Evolutionary conservation across 225 moss, liverwort and hornwort species (phyloP), one percentile per base, ranked within the genome.

Genomic region (Pseudisothecium myosuroides): DNA sequence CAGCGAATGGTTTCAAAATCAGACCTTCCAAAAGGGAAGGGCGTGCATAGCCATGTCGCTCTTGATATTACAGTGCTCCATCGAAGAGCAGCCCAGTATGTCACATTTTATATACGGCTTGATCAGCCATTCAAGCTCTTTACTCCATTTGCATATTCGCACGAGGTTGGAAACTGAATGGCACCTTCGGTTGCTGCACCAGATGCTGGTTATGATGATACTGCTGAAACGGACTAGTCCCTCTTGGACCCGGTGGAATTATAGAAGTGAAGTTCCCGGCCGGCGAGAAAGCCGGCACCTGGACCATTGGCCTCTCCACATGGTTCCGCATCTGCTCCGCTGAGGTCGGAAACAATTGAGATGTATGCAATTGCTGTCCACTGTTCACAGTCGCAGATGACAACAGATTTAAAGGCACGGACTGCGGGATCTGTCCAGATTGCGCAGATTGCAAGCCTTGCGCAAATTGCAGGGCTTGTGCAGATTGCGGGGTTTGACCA

Each of bases 341-440:
- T 5, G 91, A 72, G 0, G 92, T 92, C 3, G 94, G 91, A 5
- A 94, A 94, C 28, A 94, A 54, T 65, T 94, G 85, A 3, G 94
- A 93, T 0, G 92, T 94, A 1, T 91, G 93, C 86, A 94, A 32
- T 5, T 83, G 86, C 37, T 85, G 87, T 9, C 73, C 81, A 13
- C 34, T 66, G 1, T 54, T 55, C 68, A 67, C 27, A 15, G 21
- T 54, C 23, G 49, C 88, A 74, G 89, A 3, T 14, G 87, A 34
- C 67, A 81, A 8, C 20, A 90, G 41, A 73, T 64, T 88, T n/a
- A 88, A 5, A 20, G 86, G 55, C 5, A 84, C 45, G 11, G 90
- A 69, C 10, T 77, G 82, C 17, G 50, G 56, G 1, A 18, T 12
- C 24, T 79, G 84, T 10, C 37, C 54, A 27, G 37, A 43, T 47